Percentiles rank a stretch among this genome's conserved stretches.
These are phyloP conservation scores for Cyberlindnera veronae DNA, from an alignment of 805 yeast species.

Conservation along the genomic window DNA sequence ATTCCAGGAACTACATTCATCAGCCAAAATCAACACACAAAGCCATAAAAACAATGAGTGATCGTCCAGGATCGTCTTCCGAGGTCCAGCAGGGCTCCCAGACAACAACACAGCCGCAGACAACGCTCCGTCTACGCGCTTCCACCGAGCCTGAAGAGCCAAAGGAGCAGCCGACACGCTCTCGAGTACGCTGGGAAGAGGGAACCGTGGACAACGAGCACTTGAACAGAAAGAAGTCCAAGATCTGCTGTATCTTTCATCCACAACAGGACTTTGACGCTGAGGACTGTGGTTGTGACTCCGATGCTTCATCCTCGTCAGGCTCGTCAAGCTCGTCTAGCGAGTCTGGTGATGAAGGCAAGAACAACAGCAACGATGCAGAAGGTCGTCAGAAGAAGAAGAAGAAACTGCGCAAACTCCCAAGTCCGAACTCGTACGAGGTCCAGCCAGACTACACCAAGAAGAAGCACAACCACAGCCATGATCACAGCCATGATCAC, in stretches of 20 bases:
- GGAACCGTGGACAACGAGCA: conserved; percentile 89
- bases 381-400: conserved; percentile 34
- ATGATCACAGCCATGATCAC: conserved; percentile 5
- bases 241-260: conserved; percentile 85
- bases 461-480: conserved; percentile 17
- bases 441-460: conserved; percentile 65
- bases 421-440: conserved; percentile 83
- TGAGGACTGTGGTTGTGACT: conserved; percentile 32
- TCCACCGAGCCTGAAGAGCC: conserved; percentile 20
- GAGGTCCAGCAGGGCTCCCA: background rate
- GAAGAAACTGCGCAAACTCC: conserved; percentile 27
- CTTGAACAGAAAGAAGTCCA: conserved; percentile 84
- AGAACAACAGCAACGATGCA: conserved; percentile 33
- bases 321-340: conserved; percentile 28
- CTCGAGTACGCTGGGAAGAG: conserved; percentile 77
- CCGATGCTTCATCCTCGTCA: conserved; percentile 20
- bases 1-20: background rate
- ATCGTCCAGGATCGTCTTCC: background rate
- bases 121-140: conserved; percentile 20
- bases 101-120: background rate
- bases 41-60: background rate
- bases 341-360: conserved; percentile 31
- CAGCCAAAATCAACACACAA: no score
- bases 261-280: conserved; percentile 66
- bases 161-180: conserved; percentile 25